Evolutionary conservation across 164 flowering plant genomes (phyloP).

Genomic region (Taxillus chinensis): DNA sequence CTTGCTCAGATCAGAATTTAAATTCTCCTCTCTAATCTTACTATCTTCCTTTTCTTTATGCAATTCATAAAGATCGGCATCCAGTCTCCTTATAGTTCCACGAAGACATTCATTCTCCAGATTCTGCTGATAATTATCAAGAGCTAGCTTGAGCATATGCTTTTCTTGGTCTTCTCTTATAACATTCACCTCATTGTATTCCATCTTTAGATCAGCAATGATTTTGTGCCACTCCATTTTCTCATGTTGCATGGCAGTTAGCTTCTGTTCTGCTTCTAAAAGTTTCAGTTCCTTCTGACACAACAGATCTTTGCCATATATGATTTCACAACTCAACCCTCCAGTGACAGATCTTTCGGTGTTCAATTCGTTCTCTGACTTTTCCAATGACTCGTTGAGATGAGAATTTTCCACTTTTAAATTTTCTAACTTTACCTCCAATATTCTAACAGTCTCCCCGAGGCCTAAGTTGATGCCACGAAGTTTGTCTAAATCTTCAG

Average conservation of each 20-base stretch:
- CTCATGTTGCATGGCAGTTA: slow-evolving; percentile 13
- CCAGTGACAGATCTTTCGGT: slow-evolving; percentile 14
- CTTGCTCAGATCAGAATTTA: slow-evolving; percentile 26
- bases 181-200: slow-evolving; percentile 17
- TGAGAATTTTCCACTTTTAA: slow-evolving; percentile 20
- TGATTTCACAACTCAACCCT: slow-evolving; percentile 23
- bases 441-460: slow-evolving; percentile 18
- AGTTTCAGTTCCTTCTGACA: slow-evolving; percentile 28
- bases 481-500: slow-evolving; percentile 21
- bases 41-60: slow-evolving; percentile 17
- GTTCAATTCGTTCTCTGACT: slow-evolving; percentile 28
- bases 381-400: slow-evolving; percentile 28
- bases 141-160: slow-evolving; percentile 23
- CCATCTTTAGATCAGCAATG: slow-evolving; percentile 19
- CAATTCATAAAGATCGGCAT: slow-evolving; percentile 16
- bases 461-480: slow-evolving; percentile 20
- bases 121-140: slow-evolving; percentile 17
- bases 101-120: slow-evolving; percentile 17
- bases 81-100: slow-evolving; percentile 17
- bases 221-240: slow-evolving; percentile 15
- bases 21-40: slow-evolving; percentile 19
- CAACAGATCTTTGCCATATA: slow-evolving; percentile 21
- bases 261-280: slow-evolving; percentile 23
- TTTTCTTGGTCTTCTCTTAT: slow-evolving; percentile 24
- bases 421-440: slow-evolving; percentile 21